Percentiles rank a stretch among this genome's conserved stretches.
Conservation (phyloP, 768 basidiomycete species). For the Hortiboletus campestris region DNA sequence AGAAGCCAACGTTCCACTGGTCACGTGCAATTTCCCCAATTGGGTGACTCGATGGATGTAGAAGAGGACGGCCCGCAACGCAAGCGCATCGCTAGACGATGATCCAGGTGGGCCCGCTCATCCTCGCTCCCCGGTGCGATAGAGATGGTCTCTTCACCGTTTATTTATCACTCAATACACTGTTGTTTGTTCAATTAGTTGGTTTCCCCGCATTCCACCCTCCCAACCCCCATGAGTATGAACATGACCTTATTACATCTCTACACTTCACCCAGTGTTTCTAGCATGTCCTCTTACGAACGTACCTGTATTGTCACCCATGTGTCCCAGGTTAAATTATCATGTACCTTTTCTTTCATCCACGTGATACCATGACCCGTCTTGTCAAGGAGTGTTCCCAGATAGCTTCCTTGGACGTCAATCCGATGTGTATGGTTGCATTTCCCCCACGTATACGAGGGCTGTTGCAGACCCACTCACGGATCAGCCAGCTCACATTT, state of each 20-base stretch:
- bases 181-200: constrained; percentile 12
- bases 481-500: no score
- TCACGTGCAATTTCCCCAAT: constrained; percentile 40
- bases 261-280: constrained; percentile 6
- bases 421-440: no score
- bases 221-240: constrained; percentile 5
- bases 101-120: constrained; percentile 1
- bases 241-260: constrained; percentile 9
- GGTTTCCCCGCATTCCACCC: background rate
- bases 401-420: background rate
- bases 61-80: constrained; percentile 76
- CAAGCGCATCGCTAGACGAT: constrained; percentile 70
- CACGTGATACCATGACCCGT: background rate
- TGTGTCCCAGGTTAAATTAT: constrained; percentile 8
- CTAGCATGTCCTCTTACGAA: background rate
- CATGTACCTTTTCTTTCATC: constrained; percentile 9
- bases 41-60: constrained; percentile 63
- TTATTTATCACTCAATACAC: constrained; percentile 10
- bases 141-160: background rate
- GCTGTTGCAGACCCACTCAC: no score
- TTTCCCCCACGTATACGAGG: no score
- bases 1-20: constrained; percentile 44
- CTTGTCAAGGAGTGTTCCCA: background rate
- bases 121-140: background rate
- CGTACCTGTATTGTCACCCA: constrained; percentile 14